Conservation (phyloP, 2,329 filamentous ascomycete species). For the Trichoderma lentiforme region DNA sequence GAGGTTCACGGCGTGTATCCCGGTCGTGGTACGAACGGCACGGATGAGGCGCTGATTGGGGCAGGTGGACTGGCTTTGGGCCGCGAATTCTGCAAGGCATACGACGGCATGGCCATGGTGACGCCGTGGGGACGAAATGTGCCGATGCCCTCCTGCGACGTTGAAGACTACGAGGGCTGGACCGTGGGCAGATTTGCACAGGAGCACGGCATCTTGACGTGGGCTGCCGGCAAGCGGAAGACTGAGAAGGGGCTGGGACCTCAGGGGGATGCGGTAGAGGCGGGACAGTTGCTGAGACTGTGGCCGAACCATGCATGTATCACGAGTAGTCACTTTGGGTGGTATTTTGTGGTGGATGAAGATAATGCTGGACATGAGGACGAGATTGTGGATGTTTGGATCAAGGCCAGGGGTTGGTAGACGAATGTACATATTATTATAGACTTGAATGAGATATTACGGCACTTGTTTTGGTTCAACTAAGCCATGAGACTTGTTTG, state of each 20-base stretch:
- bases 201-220: conserved; percentile 72
- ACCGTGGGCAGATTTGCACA: conserved; percentile 70
- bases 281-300: conserved; percentile 66
- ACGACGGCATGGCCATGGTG: conserved; percentile 68
- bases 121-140: conserved; percentile 49
- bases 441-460: not conserved
- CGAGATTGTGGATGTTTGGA: conserved; percentile 72
- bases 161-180: conserved; percentile 52
- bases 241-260: conserved; percentile 29
- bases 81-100: conserved; percentile 69
- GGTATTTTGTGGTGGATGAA: conserved; percentile 72
- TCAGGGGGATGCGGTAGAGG: conserved; percentile 36
- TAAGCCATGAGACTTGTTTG: not conserved
- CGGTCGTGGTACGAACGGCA: conserved; percentile 45
- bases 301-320: conserved; percentile 85
- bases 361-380: conserved; percentile 50
- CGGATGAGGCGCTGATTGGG: conserved; percentile 64
- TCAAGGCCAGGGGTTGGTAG: conserved; percentile 28
- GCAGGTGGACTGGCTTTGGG: conserved; percentile 69
- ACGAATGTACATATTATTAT: not conserved
- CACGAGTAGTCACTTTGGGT: conserved; percentile 65
- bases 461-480: not conserved
- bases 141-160: conserved; percentile 27
- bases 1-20: conserved; percentile 70
- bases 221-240: conserved; percentile 35